Evolutionary conservation across 2,329 filamentous ascomycete species (phyloP).

Genomic region (Cylindrodendrum hubeiense): DNA sequence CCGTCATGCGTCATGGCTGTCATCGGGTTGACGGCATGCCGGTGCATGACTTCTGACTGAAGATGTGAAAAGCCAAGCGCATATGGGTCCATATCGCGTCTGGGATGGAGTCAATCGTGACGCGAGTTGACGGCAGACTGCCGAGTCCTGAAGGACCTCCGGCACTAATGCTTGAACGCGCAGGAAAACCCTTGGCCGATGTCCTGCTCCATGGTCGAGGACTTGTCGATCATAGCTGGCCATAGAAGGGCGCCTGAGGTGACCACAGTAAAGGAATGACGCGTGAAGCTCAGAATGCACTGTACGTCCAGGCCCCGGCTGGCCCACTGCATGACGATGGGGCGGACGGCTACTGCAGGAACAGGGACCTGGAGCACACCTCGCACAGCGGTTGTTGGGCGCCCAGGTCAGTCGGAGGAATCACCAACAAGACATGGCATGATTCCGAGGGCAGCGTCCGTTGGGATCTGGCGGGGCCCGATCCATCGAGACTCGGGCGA

Average conservation of each 20-base stretch:
- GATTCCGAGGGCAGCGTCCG: conserved; percentile 32
- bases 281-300: conserved; percentile 4
- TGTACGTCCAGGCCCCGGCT: conserved; percentile 29
- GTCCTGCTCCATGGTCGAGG: not conserved
- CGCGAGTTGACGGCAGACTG: not conserved
- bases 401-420: conserved; percentile 22
- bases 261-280: conserved; percentile 14
- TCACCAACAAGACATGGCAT: conserved; percentile 28
- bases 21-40: not conserved
- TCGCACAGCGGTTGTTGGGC: conserved; percentile 29
- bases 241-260: not conserved
- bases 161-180: conserved; percentile 1
- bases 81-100: not conserved
- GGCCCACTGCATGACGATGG: conserved; percentile 43
- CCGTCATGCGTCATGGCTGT: conserved; percentile 7
- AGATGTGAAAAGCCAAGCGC: not conserved
- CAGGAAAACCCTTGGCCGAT: conserved; percentile 6
- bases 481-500: conserved; percentile 19
- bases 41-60: not conserved
- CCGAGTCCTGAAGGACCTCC: not conserved
- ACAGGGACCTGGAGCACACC: conserved; percentile 38
- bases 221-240: conserved; percentile 22
- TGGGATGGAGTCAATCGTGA: not conserved
- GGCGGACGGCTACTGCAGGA: conserved; percentile 44
- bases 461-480: conserved; percentile 21